A percentile compares a stretch with the other conserved stretches of the same genome.
These are phyloP conservation scores for Moringa oleifera DNA, from an alignment of 345 rosid species.

Conservation along the genomic window DNA sequence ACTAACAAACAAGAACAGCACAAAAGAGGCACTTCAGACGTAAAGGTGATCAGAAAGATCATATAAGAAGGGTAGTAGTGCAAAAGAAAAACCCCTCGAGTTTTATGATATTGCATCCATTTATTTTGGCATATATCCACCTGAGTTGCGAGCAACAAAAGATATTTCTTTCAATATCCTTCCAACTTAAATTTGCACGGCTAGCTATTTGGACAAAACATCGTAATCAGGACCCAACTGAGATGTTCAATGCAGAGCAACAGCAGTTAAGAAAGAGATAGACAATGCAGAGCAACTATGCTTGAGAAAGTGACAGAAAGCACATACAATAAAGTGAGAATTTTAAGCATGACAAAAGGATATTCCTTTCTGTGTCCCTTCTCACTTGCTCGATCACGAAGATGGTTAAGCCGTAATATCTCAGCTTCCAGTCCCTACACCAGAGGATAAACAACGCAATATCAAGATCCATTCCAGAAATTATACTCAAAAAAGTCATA, in stretches of 20 bases:
- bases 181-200: not conserved
- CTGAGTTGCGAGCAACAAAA: not conserved
- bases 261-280: too few relatives aligned
- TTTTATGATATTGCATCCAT: too few relatives aligned
- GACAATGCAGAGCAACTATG: not conserved
- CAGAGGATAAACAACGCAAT: constrained; percentile 9
- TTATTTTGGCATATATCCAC: too few relatives aligned
- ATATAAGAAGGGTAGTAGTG: not conserved
- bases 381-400: constrained; percentile 86
- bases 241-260: too few relatives aligned
- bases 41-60: not conserved
- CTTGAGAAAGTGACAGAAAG: not conserved
- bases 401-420: constrained; percentile 55
- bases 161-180: not conserved
- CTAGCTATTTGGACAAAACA: not conserved
- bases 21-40: not conserved
- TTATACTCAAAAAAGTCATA: too few relatives aligned
- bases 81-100: too few relatives aligned
- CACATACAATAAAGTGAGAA: not conserved
- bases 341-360: constrained; percentile 46
- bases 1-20: not conserved
- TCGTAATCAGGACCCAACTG: not conserved
- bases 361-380: constrained; percentile 74
- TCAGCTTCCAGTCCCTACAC: constrained; percentile 68
- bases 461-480: too few relatives aligned